phyloP scores from a whole-genome alignment of 768 basidiomycete genomes.

The Lactarius psammicola region DNA sequence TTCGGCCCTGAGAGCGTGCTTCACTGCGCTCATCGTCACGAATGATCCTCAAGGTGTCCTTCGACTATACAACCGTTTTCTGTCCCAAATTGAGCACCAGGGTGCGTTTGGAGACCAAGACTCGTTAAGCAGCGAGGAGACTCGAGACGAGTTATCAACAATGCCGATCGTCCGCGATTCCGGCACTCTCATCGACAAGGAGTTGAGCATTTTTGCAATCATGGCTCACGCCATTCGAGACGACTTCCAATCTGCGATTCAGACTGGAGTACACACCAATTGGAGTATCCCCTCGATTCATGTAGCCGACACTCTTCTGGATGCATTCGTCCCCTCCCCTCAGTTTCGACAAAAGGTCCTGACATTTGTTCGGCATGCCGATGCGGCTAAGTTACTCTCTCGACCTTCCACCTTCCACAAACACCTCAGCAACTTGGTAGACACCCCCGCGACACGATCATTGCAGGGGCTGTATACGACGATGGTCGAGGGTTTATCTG shows the following conservation, averaged over 20 bases:
- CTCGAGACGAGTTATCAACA: constrained; percentile 3
- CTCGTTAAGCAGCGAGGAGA: not conserved
- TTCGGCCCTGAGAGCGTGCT: constrained; percentile 49
- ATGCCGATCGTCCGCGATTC: not conserved
- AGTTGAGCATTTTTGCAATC: constrained; percentile 52
- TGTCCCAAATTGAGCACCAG: constrained; percentile 15
- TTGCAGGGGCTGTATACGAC: constrained; percentile 52
- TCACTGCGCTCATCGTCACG: constrained; percentile 46
- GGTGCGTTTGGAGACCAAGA: constrained; percentile 4
- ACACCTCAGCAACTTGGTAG: constrained; percentile 49
- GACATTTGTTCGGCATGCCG: constrained; percentile 48
- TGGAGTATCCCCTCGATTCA: constrained; percentile 38
- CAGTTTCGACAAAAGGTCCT: constrained; percentile 46
- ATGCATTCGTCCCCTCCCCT: constrained; percentile 38
- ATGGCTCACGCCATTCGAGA: constrained; percentile 59
- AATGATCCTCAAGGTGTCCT: constrained; percentile 45
- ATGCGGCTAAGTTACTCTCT: constrained; percentile 50
- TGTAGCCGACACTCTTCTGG: constrained; percentile 42
- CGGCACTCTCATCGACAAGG: constrained; percentile 22
- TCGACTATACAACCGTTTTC: constrained; percentile 36
- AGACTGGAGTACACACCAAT: constrained; percentile 41
- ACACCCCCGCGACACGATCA: constrained; percentile 33
- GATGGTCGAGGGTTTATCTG: constrained; percentile 51
- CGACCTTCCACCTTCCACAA: constrained; percentile 49
- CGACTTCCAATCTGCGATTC: constrained; percentile 57